Evolutionary conservation across 129 eudicot species (phyloP), one percentile per base, ranked within the genome.

Genomic region (Escallonia herrerae): DNA sequence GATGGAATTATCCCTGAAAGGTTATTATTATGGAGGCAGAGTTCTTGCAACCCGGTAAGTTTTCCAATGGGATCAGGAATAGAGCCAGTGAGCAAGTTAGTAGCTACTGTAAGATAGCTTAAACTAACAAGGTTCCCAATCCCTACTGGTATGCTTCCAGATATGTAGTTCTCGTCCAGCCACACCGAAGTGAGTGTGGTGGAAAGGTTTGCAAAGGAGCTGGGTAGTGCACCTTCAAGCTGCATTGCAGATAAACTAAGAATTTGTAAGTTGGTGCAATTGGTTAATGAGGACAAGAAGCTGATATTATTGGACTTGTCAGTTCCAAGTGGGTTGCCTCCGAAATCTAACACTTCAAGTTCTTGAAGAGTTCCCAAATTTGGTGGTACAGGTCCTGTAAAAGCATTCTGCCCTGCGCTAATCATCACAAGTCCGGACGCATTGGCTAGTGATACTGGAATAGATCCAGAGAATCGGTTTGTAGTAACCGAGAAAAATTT

Each of bases 31-130:
- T 0, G 3, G 15, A 71, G 63, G 6, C 33, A 43, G 37, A 75
- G 7, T 15, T 10, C 15, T 40, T 52, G 14, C 0, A 76, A n/a
- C 5, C 43, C 58, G 48, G 0, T 22, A 2, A 69, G 45, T 42
- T 61, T 64, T 58, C 76, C 81, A 33, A 70, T 58, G 5, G 59
- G 43, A 50, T 33, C 37, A 1, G 81, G 77, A 8, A 72, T 72
- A 6, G 8, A 13, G 14, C 64, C 56, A 3, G 64, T 56, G n/a
- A 68, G 44, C 6, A 7, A 37, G 72, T 68, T 68, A n/a, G 2
- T 11, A 3, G 1, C 5, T 7, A 68, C 5, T 3, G 6, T 8
- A 46, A 72, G 11, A 8, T 53, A 38, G 7, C 40, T 4, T 2
- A 72, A 14, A 39, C 22, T 56, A 10, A 64, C 54, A 8, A 76